Conservation (phyloP, 768 basidiomycete genomes). For the Tricholoma hemisulphureum region DNA sequence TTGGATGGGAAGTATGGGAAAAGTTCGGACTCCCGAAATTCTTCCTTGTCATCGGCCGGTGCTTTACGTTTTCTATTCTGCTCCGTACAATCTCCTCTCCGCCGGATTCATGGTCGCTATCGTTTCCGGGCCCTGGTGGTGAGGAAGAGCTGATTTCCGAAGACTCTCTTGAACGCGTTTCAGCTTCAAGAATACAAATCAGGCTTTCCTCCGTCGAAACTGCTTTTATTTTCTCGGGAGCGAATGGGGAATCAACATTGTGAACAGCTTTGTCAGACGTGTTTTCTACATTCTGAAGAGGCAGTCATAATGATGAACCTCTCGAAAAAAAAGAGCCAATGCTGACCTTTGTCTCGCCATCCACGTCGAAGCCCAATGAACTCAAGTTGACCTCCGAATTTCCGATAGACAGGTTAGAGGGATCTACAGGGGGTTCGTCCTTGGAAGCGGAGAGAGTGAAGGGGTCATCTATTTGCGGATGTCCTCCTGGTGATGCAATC, state of each 20-base stretch:
- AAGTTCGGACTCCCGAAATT: constrained; percentile 39
- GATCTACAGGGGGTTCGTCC: constrained; percentile 13
- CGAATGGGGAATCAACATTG: neutral
- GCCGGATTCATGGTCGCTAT: neutral
- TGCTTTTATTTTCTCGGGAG: neutral
- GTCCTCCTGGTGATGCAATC: neutral
- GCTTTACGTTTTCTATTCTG: constrained; percentile 55
- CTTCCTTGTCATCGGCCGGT: constrained; percentile 43
- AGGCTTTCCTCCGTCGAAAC: neutral
- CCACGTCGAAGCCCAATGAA: neutral
- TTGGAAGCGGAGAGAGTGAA: neutral
- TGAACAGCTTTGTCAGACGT: neutral
- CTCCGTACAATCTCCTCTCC: constrained; percentile 18
- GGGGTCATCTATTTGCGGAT: neutral
- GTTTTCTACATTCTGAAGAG: neutral
- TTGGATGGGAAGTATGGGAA: constrained; percentile 22
- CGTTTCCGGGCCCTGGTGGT: neutral
- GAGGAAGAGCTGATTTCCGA: neutral
- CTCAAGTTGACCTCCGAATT: neutral
- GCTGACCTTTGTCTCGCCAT: neutral
- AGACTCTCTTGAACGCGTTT: neutral
- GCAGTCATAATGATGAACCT: neutral
- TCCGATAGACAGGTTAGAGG: constrained; percentile 23
- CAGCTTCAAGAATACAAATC: neutral
- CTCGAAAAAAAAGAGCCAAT: neutral